phyloP scores from a whole-genome alignment of 352 stramenopile species.

The Pythium utonaiense region DNA sequence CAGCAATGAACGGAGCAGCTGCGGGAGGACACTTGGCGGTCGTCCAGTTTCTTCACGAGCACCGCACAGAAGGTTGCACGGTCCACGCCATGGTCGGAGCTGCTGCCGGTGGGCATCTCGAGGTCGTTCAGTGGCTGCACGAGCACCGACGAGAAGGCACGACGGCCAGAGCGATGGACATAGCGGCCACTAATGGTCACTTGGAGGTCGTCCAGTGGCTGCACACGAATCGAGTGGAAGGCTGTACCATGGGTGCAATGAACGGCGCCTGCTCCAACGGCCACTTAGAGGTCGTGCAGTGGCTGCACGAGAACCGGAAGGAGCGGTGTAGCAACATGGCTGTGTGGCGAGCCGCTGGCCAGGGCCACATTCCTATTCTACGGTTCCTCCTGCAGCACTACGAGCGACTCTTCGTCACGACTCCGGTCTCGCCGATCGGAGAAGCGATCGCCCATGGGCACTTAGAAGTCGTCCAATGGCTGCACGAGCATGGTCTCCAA shows the following conservation, averaged over 20 bases:
- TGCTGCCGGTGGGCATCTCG: constrained; percentile 40
- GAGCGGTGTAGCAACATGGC: constrained; percentile 50
- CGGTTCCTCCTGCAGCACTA: constrained; percentile 41
- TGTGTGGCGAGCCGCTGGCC: constrained; percentile 53
- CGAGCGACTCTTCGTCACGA: constrained; percentile 32
- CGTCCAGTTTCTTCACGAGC: constrained; percentile 34
- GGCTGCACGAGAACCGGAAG: constrained; percentile 38
- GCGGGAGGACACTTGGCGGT: constrained; percentile 32
- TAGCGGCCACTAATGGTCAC: constrained; percentile 48
- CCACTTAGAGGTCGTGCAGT: constrained; percentile 52
- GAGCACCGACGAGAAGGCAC: constrained; percentile 36
- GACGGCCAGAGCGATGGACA: constrained; percentile 39
- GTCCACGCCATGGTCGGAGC: constrained; percentile 44
- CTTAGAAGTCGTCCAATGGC: constrained; percentile 35
- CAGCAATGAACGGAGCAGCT: constrained; percentile 40
- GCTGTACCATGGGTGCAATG: constrained; percentile 45
- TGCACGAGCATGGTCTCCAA: constrained; percentile 3
- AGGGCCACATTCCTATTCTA: constrained; percentile 42
- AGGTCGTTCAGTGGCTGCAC: constrained; percentile 45
- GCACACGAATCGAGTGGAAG: constrained; percentile 32
- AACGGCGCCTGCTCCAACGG: constrained; percentile 39
- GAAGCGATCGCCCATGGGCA: constrained; percentile 42
- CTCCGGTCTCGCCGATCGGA: constrained; percentile 47
- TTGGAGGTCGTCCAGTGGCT: constrained; percentile 51
- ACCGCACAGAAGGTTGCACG: constrained; percentile 36